These are phyloP conservation scores for Trichocladium uniseriatum DNA, from an alignment of 495 filamentous ascomycete genomes.

Conservation along the genomic window DNA sequence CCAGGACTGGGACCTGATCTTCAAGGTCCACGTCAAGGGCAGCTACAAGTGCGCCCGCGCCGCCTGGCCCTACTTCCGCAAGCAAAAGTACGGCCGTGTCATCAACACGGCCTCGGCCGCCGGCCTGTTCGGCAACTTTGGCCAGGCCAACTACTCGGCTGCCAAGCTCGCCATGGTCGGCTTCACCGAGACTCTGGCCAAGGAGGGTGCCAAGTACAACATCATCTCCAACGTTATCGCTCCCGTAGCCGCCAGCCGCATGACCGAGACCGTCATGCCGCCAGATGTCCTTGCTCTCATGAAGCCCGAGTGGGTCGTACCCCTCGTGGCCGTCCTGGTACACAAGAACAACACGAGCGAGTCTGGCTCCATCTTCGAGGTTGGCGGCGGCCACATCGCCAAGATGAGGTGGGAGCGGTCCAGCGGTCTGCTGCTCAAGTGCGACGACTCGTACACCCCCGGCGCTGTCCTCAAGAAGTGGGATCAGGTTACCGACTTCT, in stretches of 20 bases:
- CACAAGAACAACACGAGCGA: conserved; percentile 83
- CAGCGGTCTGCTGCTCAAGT: conserved; percentile 81
- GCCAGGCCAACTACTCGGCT: conserved; percentile 95
- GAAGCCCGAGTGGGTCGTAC: conserved; percentile 94
- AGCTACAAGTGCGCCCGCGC: conserved; percentile 95
- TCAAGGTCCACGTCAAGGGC: conserved; percentile 88
- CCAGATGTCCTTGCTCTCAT: conserved; percentile 81
- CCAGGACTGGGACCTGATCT: conserved; percentile 90
- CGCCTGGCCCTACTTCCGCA: conserved; percentile 95
- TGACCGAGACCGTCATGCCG: conserved; percentile 98
- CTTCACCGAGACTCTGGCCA: conserved; percentile 96
- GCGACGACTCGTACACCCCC: conserved; percentile 80
- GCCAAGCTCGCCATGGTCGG: conserved; percentile 94
- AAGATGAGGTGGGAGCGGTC: conserved; percentile 95
- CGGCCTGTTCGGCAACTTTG: conserved; percentile 91
- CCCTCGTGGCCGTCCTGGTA: conserved; percentile 79
- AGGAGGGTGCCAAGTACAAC: conserved; percentile 98
- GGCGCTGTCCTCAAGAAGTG: conserved; percentile 82
- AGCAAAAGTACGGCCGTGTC: conserved; percentile 93
- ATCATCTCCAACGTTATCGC: conserved; percentile 94
- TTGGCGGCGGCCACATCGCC: conserved; percentile 84
- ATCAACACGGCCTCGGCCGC: conserved; percentile 96
- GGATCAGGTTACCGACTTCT: conserved; percentile 82
- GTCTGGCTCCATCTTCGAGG: conserved; percentile 85
- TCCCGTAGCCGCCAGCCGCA: conserved; percentile 89